These are phyloP conservation scores for Suzukiozyma palmioleophila DNA, from an alignment of 1,139 yeast genomes.

Conservation along the genomic window DNA sequence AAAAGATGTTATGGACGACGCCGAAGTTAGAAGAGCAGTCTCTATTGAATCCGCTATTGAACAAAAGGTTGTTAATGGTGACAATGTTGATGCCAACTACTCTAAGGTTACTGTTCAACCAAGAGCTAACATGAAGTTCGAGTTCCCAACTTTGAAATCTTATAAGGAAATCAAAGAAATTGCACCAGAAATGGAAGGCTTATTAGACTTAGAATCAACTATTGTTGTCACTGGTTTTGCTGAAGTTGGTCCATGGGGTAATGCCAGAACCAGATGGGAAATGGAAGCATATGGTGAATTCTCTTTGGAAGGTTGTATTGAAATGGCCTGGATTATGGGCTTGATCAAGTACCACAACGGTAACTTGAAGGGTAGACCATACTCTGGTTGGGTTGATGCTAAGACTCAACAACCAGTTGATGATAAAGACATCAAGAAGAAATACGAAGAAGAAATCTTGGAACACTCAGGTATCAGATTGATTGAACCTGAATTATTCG, in stretches of 20 bases:
- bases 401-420: slow-evolving; percentile 91
- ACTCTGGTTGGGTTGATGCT: slow-evolving; percentile 96
- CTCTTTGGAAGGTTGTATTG: slow-evolving; percentile 97
- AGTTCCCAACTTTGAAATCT: slow-evolving; percentile 83
- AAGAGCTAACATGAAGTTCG: slow-evolving; percentile 91
- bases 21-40: slow-evolving; percentile 94
- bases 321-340: slow-evolving; percentile 99
- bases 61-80: slow-evolving; percentile 89
- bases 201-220: slow-evolving; percentile 87
- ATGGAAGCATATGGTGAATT: slow-evolving; percentile 95
- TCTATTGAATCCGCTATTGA: slow-evolving; percentile 90
- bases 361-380: slow-evolving; percentile 79
- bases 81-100: slow-evolving; percentile 82
- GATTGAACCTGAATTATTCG: slow-evolving; percentile 90
- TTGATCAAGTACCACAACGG: slow-evolving; percentile 92
- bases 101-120: slow-evolving; percentile 75
- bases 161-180: slow-evolving; percentile 67
- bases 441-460: slow-evolving; percentile 83
- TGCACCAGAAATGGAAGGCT: slow-evolving; percentile 79
- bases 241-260: slow-evolving; percentile 99
- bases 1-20: slow-evolving; percentile 73
- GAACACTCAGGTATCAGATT: slow-evolving; percentile 96
- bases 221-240: slow-evolving; percentile 96
- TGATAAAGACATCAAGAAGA: slow-evolving; percentile 86
- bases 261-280: slow-evolving; percentile 98